These are phyloP conservation scores for Epichloe hybrida DNA, from an alignment of 2,329 filamentous ascomycete species.

Conservation along the genomic window DNA sequence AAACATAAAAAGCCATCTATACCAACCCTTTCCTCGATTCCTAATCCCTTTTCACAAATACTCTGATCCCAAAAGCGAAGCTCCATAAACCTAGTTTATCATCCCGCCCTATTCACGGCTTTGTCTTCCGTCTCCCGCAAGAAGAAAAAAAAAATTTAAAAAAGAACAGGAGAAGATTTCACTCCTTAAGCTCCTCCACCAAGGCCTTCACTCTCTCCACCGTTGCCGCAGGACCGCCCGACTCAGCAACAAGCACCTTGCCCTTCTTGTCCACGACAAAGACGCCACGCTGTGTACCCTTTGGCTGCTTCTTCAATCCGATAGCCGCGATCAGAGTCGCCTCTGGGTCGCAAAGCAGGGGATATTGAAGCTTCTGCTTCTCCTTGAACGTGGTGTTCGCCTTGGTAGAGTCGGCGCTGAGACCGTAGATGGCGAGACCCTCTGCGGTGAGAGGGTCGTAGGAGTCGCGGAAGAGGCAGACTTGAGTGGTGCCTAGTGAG, in stretches of 20 bases:
- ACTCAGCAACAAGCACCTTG: slow-evolving; percentile 61
- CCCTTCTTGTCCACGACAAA: slow-evolving; percentile 75
- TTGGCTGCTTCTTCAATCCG: slow-evolving; percentile 75
- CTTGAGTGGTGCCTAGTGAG: slow-evolving; percentile 72
- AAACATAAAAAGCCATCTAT: neutral
- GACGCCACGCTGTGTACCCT: slow-evolving; percentile 72
- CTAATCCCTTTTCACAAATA: neutral
- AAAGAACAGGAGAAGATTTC: neutral
- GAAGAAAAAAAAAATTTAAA: neutral
- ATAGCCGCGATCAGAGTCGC: slow-evolving; percentile 69
- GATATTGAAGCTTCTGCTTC: slow-evolving; percentile 81
- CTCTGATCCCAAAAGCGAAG: neutral
- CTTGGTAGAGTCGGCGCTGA: slow-evolving; percentile 78
- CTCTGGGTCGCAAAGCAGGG: slow-evolving; percentile 70
- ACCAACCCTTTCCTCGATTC: neutral
- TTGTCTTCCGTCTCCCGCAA: neutral
- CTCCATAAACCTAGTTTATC: no score
- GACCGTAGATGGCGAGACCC: slow-evolving; percentile 77
- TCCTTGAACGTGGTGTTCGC: slow-evolving; percentile 86
- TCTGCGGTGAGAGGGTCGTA: slow-evolving; percentile 62
- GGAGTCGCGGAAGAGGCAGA: slow-evolving; percentile 80
- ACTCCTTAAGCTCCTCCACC: slow-evolving; percentile 33
- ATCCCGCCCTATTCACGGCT: no score
- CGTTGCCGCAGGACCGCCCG: slow-evolving; percentile 66
- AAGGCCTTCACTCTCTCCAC: slow-evolving; percentile 63